Evolutionary conservation across 2,329 filamentous ascomycete genomes (phyloP).

Genomic region (Corinectria fuckeliana): DNA sequence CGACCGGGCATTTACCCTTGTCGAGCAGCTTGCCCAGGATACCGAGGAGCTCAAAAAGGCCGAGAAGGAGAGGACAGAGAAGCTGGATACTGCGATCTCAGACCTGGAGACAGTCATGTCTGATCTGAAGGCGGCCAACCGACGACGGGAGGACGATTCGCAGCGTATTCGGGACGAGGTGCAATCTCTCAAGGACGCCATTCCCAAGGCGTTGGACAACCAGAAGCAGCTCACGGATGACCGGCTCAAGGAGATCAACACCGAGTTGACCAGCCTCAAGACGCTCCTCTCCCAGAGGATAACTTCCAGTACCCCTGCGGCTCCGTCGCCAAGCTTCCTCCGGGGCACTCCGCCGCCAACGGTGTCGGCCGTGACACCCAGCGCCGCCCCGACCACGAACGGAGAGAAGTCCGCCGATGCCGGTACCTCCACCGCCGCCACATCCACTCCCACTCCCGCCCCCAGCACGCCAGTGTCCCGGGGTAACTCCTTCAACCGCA

Average conservation of each 20-base stretch:
- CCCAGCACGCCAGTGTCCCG: slow-evolving; percentile 10
- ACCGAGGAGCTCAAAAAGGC: slow-evolving; percentile 86
- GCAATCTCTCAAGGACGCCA: slow-evolving; percentile 78
- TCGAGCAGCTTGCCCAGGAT: slow-evolving; percentile 91
- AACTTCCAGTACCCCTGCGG: slow-evolving; percentile 45
- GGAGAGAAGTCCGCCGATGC: slow-evolving; percentile 40
- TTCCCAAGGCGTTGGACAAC: slow-evolving; percentile 86
- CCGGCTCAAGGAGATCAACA: slow-evolving; percentile 82
- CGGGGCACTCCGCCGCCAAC: slow-evolving; percentile 38
- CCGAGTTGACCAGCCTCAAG: slow-evolving; percentile 91
- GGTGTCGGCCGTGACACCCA: slow-evolving; percentile 19
- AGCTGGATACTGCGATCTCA: slow-evolving; percentile 78
- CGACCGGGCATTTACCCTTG: slow-evolving; percentile 85
- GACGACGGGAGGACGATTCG: slow-evolving; percentile 85
- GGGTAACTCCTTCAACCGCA: slow-evolving; percentile 37
- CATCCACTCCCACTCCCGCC: slow-evolving; percentile 39
- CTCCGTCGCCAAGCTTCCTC: slow-evolving; percentile 36
- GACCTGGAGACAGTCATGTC: slow-evolving; percentile 85
- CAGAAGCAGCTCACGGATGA: slow-evolving; percentile 85
- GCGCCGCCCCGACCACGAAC: slow-evolving; percentile 32
- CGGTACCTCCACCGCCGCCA: slow-evolving; percentile 32
- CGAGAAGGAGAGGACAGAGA: slow-evolving; percentile 83
- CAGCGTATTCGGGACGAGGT: slow-evolving; percentile 88
- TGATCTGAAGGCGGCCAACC: slow-evolving; percentile 81
- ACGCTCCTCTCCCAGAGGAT: slow-evolving; percentile 75